Percentiles rank a stretch among this genome's conserved stretches.
Conservation (phyloP, 495 filamentous ascomycete genomes). For the Hypomontagnella monticulosa region DNA sequence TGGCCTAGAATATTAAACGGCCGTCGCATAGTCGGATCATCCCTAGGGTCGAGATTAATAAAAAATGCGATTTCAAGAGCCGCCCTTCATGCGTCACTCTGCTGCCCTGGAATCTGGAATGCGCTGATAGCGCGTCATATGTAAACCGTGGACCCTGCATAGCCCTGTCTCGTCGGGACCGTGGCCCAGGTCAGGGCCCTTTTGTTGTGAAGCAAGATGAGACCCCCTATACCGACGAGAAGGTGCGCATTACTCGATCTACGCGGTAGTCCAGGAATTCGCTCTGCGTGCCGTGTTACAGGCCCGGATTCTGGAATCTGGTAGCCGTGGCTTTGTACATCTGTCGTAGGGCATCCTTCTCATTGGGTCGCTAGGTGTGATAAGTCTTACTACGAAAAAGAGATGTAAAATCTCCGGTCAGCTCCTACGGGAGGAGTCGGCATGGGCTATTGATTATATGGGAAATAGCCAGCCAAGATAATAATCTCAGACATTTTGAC, state of each 20-base stretch:
- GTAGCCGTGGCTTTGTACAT: constrained; percentile 21
- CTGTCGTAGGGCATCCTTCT: not conserved
- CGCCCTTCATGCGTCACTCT: constrained; percentile 27
- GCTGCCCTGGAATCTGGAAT: constrained; percentile 36
- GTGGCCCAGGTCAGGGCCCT: not conserved
- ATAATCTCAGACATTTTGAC: no score
- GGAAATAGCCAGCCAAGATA: no score
- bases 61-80: constrained; percentile 21
- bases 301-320: constrained; percentile 23
- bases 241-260: not conserved
- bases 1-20: constrained; percentile 25
- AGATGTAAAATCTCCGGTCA: no score
- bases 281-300: constrained; percentile 18
- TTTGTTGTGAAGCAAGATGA: not conserved
- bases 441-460: no score
- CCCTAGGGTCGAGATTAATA: constrained; percentile 28
- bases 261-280: no score
- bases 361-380: no score
- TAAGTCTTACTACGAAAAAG: no score
- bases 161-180: not conserved
- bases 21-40: constrained; percentile 25
- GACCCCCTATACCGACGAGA: constrained; percentile 6
- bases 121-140: constrained; percentile 22
- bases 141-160: constrained; percentile 15
- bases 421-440: no score